These are phyloP conservation scores for Dryas integrifolia DNA, from an alignment of 331 rosid genomes.

Conservation along the genomic window DNA sequence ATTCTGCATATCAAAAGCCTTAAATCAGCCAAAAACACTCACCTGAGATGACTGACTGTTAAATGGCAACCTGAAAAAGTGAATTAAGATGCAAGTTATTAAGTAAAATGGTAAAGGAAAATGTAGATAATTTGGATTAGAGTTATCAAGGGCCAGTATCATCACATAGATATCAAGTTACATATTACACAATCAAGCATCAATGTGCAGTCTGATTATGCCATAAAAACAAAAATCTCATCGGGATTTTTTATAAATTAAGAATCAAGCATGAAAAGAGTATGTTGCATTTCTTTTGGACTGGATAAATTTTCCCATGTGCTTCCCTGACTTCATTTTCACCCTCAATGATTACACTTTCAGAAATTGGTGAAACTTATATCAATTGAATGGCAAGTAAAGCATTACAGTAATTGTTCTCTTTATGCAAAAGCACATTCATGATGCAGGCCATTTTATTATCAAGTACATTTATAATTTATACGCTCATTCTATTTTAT, in stretches of 20 bases:
- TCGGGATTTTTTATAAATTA: neutral
- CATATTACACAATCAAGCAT: neutral
- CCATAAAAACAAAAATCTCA: neutral
- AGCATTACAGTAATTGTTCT: neutral
- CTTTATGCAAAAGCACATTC: neutral
- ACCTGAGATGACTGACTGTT: conserved; percentile 63
- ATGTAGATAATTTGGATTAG: neutral
- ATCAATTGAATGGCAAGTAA: neutral
- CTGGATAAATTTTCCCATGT: neutral
- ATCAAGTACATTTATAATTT: neutral
- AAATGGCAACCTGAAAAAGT: conserved; percentile 62
- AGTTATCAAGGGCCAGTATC: neutral
- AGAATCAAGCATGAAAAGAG: neutral
- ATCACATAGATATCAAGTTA: neutral
- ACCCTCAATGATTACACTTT: neutral
- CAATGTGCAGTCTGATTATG: neutral
- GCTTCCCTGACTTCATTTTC: neutral
- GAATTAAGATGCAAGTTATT: conserved; percentile 20
- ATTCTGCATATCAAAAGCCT: neutral
- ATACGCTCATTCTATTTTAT: neutral
- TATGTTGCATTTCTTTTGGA: neutral
- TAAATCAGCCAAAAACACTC: conserved; percentile 21
- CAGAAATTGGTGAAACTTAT: neutral
- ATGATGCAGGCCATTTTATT: neutral
- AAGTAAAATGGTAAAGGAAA: neutral